phyloP scores from a whole-genome alignment of 2,329 filamentous ascomycete genomes.

The Aotearoamyces nothofagi region DNA sequence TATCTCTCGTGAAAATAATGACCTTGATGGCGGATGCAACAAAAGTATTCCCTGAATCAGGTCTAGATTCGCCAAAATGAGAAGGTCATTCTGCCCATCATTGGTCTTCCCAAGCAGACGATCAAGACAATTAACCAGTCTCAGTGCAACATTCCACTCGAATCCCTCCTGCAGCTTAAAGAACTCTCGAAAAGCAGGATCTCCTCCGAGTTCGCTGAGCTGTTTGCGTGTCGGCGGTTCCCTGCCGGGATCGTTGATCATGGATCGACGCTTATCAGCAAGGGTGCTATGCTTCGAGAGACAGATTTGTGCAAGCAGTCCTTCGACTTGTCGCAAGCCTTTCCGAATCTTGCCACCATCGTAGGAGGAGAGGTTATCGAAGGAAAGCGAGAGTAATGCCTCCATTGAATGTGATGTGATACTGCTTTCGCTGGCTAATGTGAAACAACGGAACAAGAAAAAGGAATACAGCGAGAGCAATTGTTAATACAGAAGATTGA shows the following conservation, averaged over 20 bases:
- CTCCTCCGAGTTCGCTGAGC: conserved; percentile 56
- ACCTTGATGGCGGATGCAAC: conserved; percentile 78
- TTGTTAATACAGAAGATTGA: no score
- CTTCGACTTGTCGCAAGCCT: conserved; percentile 86
- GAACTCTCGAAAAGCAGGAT: conserved; percentile 88
- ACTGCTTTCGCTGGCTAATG: conserved; percentile 4
- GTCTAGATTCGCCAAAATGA: conserved; percentile 79
- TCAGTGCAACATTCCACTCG: conserved; percentile 89
- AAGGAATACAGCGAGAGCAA: no score
- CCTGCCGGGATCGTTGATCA: conserved; percentile 23
- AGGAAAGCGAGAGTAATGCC: conserved; percentile 77
- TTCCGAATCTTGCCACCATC: conserved; percentile 84
- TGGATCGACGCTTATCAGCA: conserved; percentile 13
- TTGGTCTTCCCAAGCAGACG: conserved; percentile 69
- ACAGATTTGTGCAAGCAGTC: conserved; percentile 86
- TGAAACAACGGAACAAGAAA: neutral
- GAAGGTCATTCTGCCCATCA: conserved; percentile 70
- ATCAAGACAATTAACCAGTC: conserved; percentile 74
- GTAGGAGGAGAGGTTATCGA: conserved; percentile 91
- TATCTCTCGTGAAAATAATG: conserved; percentile 73
- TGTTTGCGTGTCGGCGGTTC: conserved; percentile 33
- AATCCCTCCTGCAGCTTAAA: conserved; percentile 95
- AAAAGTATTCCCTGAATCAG: conserved; percentile 78
- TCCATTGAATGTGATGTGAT: conserved; percentile 48
- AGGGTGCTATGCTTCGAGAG: conserved; percentile 34